phyloP scores from a whole-genome alignment of 2,329 filamentous ascomycete species.

The Alternaria metachromatica region DNA sequence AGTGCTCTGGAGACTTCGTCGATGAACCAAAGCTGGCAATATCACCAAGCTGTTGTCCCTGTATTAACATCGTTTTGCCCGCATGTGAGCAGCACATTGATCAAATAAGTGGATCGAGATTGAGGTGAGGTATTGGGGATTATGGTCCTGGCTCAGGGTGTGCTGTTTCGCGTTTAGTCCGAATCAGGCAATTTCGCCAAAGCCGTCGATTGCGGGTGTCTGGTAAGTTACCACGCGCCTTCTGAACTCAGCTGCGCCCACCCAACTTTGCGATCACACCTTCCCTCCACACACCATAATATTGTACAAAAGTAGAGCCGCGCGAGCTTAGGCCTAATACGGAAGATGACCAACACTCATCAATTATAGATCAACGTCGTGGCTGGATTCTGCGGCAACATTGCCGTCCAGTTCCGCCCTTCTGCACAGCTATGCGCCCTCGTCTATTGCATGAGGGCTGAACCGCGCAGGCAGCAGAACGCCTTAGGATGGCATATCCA shows the following conservation, averaged over 20 bases:
- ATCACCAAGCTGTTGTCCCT: too few species aligned
- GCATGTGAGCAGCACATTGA: too few species aligned
- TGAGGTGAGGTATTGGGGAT: too few species aligned
- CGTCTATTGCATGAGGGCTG: neutral
- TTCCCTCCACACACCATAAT: neutral
- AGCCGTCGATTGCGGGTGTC: neutral
- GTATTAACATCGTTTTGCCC: too few species aligned
- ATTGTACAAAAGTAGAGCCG: neutral
- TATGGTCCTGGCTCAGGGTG: too few species aligned
- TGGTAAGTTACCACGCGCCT: neutral
- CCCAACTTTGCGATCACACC: neutral
- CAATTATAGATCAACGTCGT: neutral
- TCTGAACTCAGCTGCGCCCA: neutral
- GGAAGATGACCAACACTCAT: neutral
- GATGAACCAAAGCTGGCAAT: too few species aligned
- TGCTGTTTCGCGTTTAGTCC: neutral
- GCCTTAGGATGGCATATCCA: neutral
- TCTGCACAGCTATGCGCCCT: constrained; percentile 7
- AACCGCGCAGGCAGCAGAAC: neutral
- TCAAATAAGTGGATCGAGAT: too few species aligned
- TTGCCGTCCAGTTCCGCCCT: neutral
- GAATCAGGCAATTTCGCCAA: neutral
- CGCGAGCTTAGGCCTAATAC: neutral
- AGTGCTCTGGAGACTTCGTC: too few species aligned
- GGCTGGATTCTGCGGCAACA: neutral